A percentile compares a stretch with the other conserved stretches of the same genome.
These are phyloP conservation scores for Picocystis salinarum DNA, from an alignment of 139 green algal genomes.

Conservation along the genomic window DNA sequence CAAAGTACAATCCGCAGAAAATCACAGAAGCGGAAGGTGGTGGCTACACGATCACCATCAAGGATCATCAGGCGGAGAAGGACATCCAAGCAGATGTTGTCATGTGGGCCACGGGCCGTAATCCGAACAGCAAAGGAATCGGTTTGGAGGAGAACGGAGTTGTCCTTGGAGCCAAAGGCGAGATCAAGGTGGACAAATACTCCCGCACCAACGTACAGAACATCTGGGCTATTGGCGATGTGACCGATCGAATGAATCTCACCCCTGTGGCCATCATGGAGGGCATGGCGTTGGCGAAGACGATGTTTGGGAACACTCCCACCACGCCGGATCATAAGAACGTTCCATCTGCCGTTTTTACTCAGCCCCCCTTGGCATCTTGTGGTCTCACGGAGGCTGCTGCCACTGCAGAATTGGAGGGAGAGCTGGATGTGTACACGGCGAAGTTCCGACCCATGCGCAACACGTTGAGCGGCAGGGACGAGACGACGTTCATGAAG, in stretches of 20 bases:
- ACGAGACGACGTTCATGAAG: slow-evolving; percentile 4
- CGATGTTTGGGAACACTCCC: neutral
- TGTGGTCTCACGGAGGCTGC: neutral
- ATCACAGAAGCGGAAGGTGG: neutral
- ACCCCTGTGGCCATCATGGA: slow-evolving; percentile 23
- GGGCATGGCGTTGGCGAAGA: slow-evolving; percentile 2
- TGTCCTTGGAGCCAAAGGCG: slow-evolving; percentile 19
- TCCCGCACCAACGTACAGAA: neutral
- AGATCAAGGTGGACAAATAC: slow-evolving; percentile 7
- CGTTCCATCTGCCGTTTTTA: neutral
- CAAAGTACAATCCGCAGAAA: slow-evolving; percentile 17
- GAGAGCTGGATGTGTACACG: slow-evolving; percentile 1
- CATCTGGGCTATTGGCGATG: slow-evolving; percentile 1
- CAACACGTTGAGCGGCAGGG: neutral
- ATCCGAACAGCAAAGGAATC: slow-evolving; percentile 12
- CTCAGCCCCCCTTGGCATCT: neutral
- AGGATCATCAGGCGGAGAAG: neutral
- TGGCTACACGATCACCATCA: slow-evolving; percentile 4
- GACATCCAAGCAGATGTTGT: too few species aligned
- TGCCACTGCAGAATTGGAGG: neutral
- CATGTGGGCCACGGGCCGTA: slow-evolving; percentile 2
- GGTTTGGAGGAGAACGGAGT: slow-evolving; percentile 35
- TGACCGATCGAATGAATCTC: slow-evolving; percentile 1
- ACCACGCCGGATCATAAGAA: neutral
- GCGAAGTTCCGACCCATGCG: slow-evolving; percentile 1